Evolutionary conservation across 441 rosid species (phyloP).

Genomic region (Pelargonium cotyledonis): DNA sequence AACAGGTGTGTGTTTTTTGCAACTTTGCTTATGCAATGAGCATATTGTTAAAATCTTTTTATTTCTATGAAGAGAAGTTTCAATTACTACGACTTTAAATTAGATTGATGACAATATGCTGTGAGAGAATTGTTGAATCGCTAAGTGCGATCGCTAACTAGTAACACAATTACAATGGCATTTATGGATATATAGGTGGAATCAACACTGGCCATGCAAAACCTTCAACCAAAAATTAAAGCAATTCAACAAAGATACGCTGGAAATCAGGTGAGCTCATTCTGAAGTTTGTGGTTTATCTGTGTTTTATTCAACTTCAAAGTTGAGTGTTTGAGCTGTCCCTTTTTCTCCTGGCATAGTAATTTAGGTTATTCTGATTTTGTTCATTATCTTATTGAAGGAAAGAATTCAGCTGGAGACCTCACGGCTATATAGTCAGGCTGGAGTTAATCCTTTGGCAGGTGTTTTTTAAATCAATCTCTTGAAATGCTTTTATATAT

Average conservation of each 20-base stretch:
- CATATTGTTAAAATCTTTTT: too few species aligned
- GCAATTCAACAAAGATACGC: conserved; percentile 95
- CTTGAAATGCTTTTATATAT: conserved; percentile 2
- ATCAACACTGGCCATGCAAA: conserved; percentile 94
- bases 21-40: neutral
- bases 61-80: too few species aligned
- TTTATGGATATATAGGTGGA: conserved; percentile 53
- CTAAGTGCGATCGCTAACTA: neutral
- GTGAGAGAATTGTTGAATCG: neutral
- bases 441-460: conserved; percentile 97
- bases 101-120: neutral
- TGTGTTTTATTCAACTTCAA: conserved; percentile 10
- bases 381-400: conserved; percentile 27
- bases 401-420: conserved; percentile 94
- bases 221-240: conserved; percentile 89
- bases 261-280: conserved; percentile 67
- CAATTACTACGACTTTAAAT: neutral
- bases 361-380: conserved; percentile 13
- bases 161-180: neutral
- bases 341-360: conserved; percentile 1
- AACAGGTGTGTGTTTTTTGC: conserved; percentile 44
- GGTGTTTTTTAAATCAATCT: conserved; percentile 36
- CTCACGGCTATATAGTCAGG: conserved; percentile 78
- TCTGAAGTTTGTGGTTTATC: neutral
- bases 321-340: conserved; percentile 2